phyloP scores from a whole-genome alignment of 768 basidiomycete species.

The Leccinum arenicola region DNA sequence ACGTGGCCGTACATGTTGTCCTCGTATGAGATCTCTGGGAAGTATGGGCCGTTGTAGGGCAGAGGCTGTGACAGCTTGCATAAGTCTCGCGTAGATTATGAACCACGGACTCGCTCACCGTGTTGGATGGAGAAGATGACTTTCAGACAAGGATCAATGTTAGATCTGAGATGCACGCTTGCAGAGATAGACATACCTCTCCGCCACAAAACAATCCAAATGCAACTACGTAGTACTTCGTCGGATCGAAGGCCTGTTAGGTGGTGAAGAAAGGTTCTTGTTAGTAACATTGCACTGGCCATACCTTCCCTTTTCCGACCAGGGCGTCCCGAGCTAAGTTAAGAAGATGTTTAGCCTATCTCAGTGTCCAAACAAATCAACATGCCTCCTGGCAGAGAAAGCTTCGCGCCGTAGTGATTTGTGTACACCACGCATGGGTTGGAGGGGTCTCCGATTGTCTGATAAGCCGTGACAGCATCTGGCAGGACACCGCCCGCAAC shows the following conservation, averaged over 20 bases:
- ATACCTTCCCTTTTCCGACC: constrained; percentile 50
- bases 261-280: not conserved
- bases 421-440: constrained; percentile 56
- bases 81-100: not conserved
- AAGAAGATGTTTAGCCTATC: constrained; percentile 30
- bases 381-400: constrained; percentile 42
- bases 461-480: constrained; percentile 55
- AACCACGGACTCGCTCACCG: constrained; percentile 33
- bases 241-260: constrained; percentile 46
- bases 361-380: constrained; percentile 13
- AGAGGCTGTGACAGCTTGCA: constrained; percentile 35
- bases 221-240: constrained; percentile 52
- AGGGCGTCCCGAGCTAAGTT: constrained; percentile 43
- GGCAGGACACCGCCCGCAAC: constrained; percentile 53
- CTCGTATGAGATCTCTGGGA: constrained; percentile 53
- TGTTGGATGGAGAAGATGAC: constrained; percentile 64
- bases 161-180: not conserved
- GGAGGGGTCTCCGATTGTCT: constrained; percentile 48
- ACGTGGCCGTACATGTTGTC: constrained; percentile 48
- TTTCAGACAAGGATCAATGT: not conserved
- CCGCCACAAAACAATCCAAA: constrained; percentile 59
- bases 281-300: not conserved
- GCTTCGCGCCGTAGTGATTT: constrained; percentile 52
- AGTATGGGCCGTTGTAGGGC: constrained; percentile 59
- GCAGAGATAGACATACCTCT: constrained; percentile 41